Conservation (phyloP, 768 basidiomycete genomes). For the Lactarius vividus region DNA sequence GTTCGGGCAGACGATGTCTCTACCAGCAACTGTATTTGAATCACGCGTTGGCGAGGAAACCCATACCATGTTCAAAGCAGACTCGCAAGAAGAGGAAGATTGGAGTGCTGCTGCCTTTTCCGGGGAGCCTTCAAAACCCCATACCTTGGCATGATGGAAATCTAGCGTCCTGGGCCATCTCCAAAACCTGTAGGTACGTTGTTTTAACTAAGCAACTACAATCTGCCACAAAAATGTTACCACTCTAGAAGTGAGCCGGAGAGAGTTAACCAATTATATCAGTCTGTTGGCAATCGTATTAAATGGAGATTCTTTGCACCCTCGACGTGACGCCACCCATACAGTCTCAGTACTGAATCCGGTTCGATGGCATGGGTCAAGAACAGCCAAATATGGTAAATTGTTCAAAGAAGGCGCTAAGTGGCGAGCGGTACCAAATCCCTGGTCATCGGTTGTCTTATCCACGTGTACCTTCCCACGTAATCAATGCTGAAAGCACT, state of each 20-base stretch:
- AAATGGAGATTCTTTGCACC: background rate
- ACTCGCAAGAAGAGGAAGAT: slow-evolving; percentile 25
- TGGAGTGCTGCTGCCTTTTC: slow-evolving; percentile 25
- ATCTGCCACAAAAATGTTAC: background rate
- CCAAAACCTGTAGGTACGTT: slow-evolving; percentile 6
- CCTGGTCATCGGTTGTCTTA: slow-evolving; percentile 13
- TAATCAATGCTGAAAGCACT: slow-evolving; percentile 15
- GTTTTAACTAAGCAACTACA: slow-evolving; percentile 7
- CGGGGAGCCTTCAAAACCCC: slow-evolving; percentile 2
- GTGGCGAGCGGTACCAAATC: background rate
- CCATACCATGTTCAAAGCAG: background rate
- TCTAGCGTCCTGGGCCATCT: background rate
- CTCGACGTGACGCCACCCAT: background rate
- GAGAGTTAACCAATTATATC: background rate
- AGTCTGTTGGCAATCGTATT: background rate
- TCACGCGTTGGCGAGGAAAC: background rate
- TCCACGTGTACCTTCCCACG: slow-evolving; percentile 22
- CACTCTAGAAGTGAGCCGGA: background rate
- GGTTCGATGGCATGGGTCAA: background rate
- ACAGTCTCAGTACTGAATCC: background rate
- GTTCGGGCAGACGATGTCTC: slow-evolving; percentile 25
- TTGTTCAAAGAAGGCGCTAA: background rate
- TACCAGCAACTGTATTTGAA: slow-evolving; percentile 23
- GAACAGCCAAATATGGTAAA: slow-evolving; percentile 4
- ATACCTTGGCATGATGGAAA: slow-evolving; percentile 14